Evolutionary conservation across 768 basidiomycete genomes (phyloP).

Genomic region (Trametes meyenii): DNA sequence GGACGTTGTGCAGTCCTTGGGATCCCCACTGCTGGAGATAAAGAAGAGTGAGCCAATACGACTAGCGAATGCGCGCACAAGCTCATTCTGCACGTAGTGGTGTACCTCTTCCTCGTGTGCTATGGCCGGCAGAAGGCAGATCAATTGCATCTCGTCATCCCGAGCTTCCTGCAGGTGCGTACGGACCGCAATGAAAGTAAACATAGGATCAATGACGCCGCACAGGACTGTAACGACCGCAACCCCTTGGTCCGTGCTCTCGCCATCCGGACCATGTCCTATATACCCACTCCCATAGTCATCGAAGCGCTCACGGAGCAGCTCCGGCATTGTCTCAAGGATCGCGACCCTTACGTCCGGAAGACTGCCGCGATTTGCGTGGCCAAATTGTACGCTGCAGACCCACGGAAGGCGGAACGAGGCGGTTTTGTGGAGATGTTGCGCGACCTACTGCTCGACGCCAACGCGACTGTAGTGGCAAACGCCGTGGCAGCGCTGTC

Average conservation of each 20-base stretch:
- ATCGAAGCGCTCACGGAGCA: slow-evolving; percentile 87
- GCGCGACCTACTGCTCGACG: slow-evolving; percentile 88
- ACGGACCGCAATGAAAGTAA: slow-evolving; percentile 5
- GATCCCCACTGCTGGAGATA: slow-evolving; percentile 94
- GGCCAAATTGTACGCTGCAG: slow-evolving; percentile 90
- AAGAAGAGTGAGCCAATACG: slow-evolving; percentile 85
- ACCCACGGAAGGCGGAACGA: slow-evolving; percentile 83
- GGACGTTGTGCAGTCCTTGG: slow-evolving; percentile 74
- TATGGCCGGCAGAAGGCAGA: slow-evolving; percentile 95
- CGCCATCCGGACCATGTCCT: slow-evolving; percentile 99
- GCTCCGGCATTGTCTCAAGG: slow-evolving; percentile 88
- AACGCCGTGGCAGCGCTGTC: slow-evolving; percentile 96
- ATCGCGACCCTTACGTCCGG: slow-evolving; percentile 95
- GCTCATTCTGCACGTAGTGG: slow-evolving; percentile 59
- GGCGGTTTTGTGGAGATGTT: slow-evolving; percentile 90
- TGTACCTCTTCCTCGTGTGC: slow-evolving; percentile 96
- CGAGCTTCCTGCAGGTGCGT: slow-evolving; percentile 83
- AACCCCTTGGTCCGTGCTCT: slow-evolving; percentile 97
- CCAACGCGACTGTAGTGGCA: slow-evolving; percentile 95
- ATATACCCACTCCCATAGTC: slow-evolving; percentile 91
- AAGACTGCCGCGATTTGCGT: slow-evolving; percentile 99
- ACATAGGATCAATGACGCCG: slow-evolving; percentile 23
- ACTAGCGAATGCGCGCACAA: background rate
- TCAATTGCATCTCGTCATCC: slow-evolving; percentile 89
- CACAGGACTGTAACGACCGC: slow-evolving; percentile 91